phyloP scores from a whole-genome alignment of 2,329 filamentous ascomycete genomes.

The Diaporthe sp. region DNA sequence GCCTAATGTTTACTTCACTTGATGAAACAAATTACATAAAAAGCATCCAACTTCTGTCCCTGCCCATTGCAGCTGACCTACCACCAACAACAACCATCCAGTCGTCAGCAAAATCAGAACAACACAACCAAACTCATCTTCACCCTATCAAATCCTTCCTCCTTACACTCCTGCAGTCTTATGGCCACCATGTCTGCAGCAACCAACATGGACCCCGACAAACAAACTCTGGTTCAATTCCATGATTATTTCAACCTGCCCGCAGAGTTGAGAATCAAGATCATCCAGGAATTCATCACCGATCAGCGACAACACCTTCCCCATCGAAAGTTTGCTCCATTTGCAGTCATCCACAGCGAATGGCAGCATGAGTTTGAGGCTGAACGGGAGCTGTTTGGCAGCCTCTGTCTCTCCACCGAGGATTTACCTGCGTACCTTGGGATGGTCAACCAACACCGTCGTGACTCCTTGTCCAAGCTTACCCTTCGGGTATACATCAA shows the following conservation, averaged over 20 bases:
- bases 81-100: too few relatives aligned
- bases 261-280: not conserved
- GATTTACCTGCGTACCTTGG: not conserved
- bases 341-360: not conserved
- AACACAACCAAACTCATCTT: not conserved
- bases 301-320: too few relatives aligned
- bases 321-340: not conserved
- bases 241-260: not conserved
- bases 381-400: not conserved
- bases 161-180: not conserved
- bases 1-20: not conserved
- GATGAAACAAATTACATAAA: not conserved
- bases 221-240: not conserved
- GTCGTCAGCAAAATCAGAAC: not conserved
- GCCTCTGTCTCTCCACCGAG: not conserved
- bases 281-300: not conserved
- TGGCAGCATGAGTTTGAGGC: conserved; percentile 1
- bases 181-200: not conserved
- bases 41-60: not conserved
- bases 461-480: not conserved
- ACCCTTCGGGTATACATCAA: not conserved
- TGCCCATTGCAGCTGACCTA: too few relatives aligned
- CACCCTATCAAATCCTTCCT: too few relatives aligned
- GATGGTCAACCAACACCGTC: not conserved
- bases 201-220: not conserved